phyloP scores from a whole-genome alignment of 1,284 basidiomycete genomes.

The Cystobasidium pallidum region DNA sequence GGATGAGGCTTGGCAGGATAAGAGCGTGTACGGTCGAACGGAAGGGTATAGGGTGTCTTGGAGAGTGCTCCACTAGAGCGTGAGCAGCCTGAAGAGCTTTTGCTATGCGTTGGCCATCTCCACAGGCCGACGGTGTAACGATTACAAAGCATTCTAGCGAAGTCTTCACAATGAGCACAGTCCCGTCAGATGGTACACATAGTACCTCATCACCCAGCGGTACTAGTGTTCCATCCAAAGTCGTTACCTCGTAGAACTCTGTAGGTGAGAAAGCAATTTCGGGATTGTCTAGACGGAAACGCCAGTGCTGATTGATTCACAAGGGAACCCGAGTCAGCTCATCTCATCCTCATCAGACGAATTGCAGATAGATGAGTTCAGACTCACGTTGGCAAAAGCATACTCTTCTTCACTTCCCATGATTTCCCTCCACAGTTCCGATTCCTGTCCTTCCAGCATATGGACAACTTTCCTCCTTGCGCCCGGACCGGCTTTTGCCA shows the following conservation, averaged over 20 bases:
- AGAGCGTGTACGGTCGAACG: conserved; percentile 30
- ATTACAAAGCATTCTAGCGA: conserved; percentile 40
- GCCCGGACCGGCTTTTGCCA: conserved; percentile 42
- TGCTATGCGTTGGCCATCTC: conserved; percentile 19
- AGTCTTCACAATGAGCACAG: conserved; percentile 17
- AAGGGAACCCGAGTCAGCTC: no score
- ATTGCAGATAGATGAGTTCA: no score
- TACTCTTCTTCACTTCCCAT: conserved; percentile 50
- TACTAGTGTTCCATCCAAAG: background rate
- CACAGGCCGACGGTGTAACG: conserved; percentile 19
- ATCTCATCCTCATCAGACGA: no score
- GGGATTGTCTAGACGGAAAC: conserved; percentile 2
- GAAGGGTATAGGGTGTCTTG: background rate
- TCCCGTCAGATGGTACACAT: background rate
- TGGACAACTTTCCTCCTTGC: conserved; percentile 46
- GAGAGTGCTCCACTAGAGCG: background rate
- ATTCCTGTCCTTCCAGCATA: conserved; percentile 52
- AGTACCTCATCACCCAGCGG: conserved; percentile 13
- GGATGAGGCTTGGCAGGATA: conserved; percentile 26
- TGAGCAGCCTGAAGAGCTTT: conserved; percentile 30
- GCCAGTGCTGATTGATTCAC: conserved; percentile 21
- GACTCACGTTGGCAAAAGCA: conserved; percentile 45
- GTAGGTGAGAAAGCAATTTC: background rate
- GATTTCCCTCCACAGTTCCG: conserved; percentile 50
- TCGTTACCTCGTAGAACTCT: background rate